phyloP scores from a whole-genome alignment of 1,284 basidiomycete species.

The Ceratobasidium sp. region DNA sequence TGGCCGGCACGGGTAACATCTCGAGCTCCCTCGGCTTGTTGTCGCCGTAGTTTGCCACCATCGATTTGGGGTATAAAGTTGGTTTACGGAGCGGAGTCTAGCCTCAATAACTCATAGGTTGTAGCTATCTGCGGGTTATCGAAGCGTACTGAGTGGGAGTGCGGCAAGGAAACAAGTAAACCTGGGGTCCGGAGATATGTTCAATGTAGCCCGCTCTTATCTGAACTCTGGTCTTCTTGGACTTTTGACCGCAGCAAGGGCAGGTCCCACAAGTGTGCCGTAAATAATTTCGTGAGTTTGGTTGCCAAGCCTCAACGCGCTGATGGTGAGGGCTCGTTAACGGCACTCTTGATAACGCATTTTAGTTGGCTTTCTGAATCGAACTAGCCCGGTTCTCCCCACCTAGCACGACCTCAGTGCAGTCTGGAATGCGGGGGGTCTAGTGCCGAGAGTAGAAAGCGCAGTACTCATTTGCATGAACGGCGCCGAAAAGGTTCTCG shows the following conservation, averaged over 20 bases:
- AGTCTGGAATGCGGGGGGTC: too few relatives aligned
- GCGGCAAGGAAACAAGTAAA: not conserved
- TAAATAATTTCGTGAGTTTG: constrained; percentile 22
- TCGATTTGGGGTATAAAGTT: not conserved
- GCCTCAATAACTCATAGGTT: not conserved
- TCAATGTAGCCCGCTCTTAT: constrained; percentile 15
- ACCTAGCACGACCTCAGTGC: too few relatives aligned
- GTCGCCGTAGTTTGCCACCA: not conserved
- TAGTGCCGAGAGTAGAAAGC: too few relatives aligned
- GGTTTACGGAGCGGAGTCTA: not conserved
- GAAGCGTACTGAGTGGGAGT: not conserved
- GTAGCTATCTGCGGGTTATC: not conserved
- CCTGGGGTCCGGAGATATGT: not conserved
- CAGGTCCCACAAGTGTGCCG: constrained; percentile 25
- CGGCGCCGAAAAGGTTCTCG: too few relatives aligned
- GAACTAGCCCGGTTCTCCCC: too few relatives aligned
- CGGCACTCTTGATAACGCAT: constrained; percentile 12
- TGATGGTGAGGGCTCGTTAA: constrained; percentile 19
- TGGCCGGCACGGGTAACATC: constrained; percentile 2
- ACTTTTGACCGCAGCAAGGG: constrained; percentile 33
- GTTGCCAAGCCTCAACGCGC: constrained; percentile 16
- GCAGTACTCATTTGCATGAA: too few relatives aligned
- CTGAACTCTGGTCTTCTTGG: not conserved
- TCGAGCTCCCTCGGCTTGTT: not conserved
- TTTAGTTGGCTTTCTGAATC: not conserved